Evolutionary conservation across 2,329 filamentous ascomycete genomes (phyloP), one percentile per base, ranked within the genome.

Genomic region (Nectriaceae sp.): DNA sequence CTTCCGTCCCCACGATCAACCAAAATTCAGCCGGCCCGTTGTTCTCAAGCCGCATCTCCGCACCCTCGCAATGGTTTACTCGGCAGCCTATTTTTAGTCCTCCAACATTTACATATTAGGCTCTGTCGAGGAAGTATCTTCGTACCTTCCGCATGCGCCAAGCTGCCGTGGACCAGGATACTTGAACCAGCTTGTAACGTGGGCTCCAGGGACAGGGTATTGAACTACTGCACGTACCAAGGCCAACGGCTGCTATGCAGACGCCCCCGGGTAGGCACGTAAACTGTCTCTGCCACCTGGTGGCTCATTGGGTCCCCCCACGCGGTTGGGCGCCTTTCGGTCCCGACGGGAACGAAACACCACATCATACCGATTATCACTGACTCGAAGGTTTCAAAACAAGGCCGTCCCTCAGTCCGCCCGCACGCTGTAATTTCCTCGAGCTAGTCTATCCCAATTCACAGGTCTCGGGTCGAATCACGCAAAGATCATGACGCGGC

Each of bases 281-380:
- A 56, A 33, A 15, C 38, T 44, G 49, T 45, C 31, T 46, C 19
- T 44, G 44, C 39, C 49, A 22, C 40, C 35, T 40, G 44, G 36
- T 31, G 26, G 26, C 26, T 31, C 8, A 43, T n/a, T n/a, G 42
- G 47, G 50, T 49, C 49, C 53, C 52, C 39, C 59, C 59, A 62
- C 59, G 55, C 53, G 48, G 53, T 59, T 62, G 53, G 55, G 49
- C 49, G 50, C 46, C 44, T 49, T 46, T 61, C 59, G 59, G 59
- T 61, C 59, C 59, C 59, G 59, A 59, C 59, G 59, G 59, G 47
- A 53, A 51, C 45, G 59, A 62, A 40, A 52, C 45, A 40, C 38
- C 18, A n/a, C 36, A 11, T 39, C 36, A 51, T 47, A 42, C 44
- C n/a, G n/a, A 42, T 46, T 51, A 46, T 42, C 41, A 50, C 54